Percentiles rank a stretch among this genome's conserved stretches.
These are phyloP conservation scores for Hypoxylon lenormandii DNA, from an alignment of 495 filamentous ascomycete genomes.

Conservation along the genomic window DNA sequence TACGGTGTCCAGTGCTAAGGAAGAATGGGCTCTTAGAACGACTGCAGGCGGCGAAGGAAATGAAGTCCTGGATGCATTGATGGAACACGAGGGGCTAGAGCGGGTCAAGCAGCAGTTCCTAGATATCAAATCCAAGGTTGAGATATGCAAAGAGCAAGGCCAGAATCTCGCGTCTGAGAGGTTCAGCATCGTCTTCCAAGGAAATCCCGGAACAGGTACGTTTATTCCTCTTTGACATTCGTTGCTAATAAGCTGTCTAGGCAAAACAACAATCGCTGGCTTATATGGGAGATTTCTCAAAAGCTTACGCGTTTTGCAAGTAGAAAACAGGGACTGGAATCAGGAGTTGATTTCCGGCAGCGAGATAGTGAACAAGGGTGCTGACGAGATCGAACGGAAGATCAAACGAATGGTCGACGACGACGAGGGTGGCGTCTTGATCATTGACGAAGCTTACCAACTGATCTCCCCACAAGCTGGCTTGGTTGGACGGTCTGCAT, in stretches of 20 bases:
- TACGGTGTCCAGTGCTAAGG: neutral
- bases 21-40: neutral
- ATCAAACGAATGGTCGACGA: conserved; percentile 45
- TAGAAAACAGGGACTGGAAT: conserved; percentile 34
- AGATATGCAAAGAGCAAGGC: conserved; percentile 66
- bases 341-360: too few relatives aligned
- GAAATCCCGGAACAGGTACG: conserved; percentile 82
- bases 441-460: conserved; percentile 83
- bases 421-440: conserved; percentile 69
- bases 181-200: conserved; percentile 71
- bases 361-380: neutral
- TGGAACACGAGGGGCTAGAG: conserved; percentile 77
- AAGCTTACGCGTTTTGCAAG: conserved; percentile 65
- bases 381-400: conserved; percentile 38
- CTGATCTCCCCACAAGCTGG: conserved; percentile 65
- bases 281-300: conserved; percentile 74
- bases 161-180: conserved; percentile 67
- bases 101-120: conserved; percentile 72
- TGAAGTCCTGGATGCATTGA: conserved; percentile 68
- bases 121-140: conserved; percentile 72
- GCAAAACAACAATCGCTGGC: conserved; percentile 81
- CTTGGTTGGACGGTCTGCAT: conserved; percentile 66
- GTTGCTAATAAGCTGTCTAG: conserved; percentile 53
- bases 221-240: neutral
- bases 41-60: neutral